Evolutionary conservation across 371 early-diverging fungal species (phyloP), one percentile per base, ranked within the genome.

Genomic region (Mucor sp.): DNA sequence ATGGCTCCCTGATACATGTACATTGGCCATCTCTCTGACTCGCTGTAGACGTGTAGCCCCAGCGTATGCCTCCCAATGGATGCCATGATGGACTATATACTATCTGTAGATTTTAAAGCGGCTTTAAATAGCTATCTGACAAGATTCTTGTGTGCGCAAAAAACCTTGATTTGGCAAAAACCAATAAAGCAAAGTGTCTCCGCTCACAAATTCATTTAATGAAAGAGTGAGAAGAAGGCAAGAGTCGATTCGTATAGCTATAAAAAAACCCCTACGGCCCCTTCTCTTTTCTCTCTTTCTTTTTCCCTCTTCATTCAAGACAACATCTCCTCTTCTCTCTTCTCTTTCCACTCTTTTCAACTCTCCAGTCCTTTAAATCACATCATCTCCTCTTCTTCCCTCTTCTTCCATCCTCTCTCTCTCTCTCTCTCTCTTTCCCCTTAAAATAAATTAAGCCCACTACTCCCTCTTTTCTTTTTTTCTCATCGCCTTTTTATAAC

Each of bases 161-260:
- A 57, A 27, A 27, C n/a, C 39, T 61, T 60, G 33, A 61, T 39
- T 39, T 61, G 27, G 61, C 61, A 39, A 37, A 61, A 61, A 61
- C 53, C 53, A 53, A 53, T 53, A 53, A 27, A 53, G 53, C 53
- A 53, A 27, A 53, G 53, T 53, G 53, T 53, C 53, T 53, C 53
- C 53, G 53, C 53, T 53, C 53, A 53, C 53, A 53, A 53, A 27
- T 53, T 53, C 53, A 53, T 53, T 53, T 53, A 25, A 53, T 53
- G 53, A 53, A 50, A 53, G 53, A 53, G 53, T 53, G 23, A 27
- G 25, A 53, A 15, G 23, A 21, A 23, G n/a, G n/a, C n/a, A 48
- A 23, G 48, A 21, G 9, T 53, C 12, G 53, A 53, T 53, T 53
- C 25, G 23, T 50, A 25, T 50, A 25, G 21, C 47, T 23, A 48